phyloP scores from a whole-genome alignment of 2,329 filamentous ascomycete genomes.

The Beauveria scarabaeidicola region DNA sequence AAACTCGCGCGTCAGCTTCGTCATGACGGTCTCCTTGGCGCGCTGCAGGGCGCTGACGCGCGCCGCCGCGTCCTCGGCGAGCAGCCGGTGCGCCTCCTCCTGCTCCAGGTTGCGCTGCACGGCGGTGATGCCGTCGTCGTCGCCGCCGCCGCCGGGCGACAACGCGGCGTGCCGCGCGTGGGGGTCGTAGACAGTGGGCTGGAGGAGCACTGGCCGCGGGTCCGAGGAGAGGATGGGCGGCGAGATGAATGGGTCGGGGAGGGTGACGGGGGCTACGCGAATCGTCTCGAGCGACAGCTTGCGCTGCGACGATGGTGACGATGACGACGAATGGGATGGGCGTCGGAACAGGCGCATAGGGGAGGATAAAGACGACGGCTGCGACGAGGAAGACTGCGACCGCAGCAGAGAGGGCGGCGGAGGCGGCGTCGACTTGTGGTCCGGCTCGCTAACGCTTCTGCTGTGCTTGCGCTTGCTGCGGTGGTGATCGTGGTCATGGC shows the following conservation, averaged over 20 bases:
- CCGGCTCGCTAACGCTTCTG: conserved; percentile 18
- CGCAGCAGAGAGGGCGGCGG: conserved; percentile 10
- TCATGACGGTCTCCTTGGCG: conserved; percentile 52
- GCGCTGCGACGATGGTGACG: conserved; percentile 14
- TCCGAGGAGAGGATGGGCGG: conserved; percentile 41
- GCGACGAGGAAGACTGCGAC: conserved; percentile 13
- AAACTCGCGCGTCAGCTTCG: conserved; percentile 48
- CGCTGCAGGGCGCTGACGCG: conserved; percentile 47
- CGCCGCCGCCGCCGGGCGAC: conserved; percentile 6
- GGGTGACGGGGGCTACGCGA: conserved; percentile 19
- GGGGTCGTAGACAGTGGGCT: conserved; percentile 50
- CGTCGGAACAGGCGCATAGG: conserved; percentile 7
- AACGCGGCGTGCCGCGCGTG: conserved; percentile 11
- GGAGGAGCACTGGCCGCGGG: conserved; percentile 45
- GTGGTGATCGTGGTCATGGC: conserved; percentile 18
- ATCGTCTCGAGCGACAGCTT: conserved; percentile 18
- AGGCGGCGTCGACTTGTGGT: conserved; percentile 13
- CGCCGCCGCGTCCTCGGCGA: conserved; percentile 49
- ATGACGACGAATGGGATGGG: background rate
- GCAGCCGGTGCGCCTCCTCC: conserved; percentile 45
- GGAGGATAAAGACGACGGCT: conserved; percentile 10
- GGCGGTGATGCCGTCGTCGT: conserved; percentile 42
- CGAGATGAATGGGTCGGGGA: conserved; percentile 33
- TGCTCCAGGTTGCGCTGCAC: conserved; percentile 51
- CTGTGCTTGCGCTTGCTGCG: conserved; percentile 21